phyloP scores from a whole-genome alignment of 108 stramenopile genomes.

The Hondaea fermentalgiana region DNA sequence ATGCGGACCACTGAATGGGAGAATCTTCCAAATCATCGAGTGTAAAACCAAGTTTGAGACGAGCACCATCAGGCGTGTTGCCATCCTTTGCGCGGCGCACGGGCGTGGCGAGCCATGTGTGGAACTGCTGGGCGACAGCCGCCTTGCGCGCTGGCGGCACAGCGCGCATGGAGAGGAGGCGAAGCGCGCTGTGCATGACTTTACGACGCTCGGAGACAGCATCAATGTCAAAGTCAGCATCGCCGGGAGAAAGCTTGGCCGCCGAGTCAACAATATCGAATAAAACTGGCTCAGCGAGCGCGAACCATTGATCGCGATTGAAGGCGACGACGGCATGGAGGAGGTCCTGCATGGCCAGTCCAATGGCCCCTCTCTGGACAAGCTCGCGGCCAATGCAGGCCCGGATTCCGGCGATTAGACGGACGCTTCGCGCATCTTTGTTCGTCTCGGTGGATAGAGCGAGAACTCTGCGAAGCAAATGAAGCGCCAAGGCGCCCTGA shows the following conservation, averaged over 20 bases:
- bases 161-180: not conserved
- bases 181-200: not conserved
- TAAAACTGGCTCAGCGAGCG: not conserved
- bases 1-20: not conserved
- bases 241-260: not conserved
- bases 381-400: not conserved
- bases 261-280: not conserved
- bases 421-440: not conserved
- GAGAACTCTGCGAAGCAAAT: not conserved
- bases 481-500: not conserved
- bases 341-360: not conserved
- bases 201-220: not conserved
- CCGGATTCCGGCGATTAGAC: not conserved
- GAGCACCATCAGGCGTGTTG: not conserved
- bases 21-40: not conserved
- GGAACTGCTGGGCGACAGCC: not conserved
- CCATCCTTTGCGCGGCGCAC: not conserved
- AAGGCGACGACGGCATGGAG: not conserved
- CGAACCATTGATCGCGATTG: not conserved
- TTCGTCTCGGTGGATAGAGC: not conserved
- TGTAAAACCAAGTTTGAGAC: not conserved
- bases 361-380: not conserved
- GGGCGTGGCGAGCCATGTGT: not conserved
- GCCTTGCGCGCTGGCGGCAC: not conserved
- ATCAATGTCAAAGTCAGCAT: not conserved